Base-by-base conservation (phyloP, 2,329 filamentous ascomycete species). In the Rachicladosporium sp. region DNA sequence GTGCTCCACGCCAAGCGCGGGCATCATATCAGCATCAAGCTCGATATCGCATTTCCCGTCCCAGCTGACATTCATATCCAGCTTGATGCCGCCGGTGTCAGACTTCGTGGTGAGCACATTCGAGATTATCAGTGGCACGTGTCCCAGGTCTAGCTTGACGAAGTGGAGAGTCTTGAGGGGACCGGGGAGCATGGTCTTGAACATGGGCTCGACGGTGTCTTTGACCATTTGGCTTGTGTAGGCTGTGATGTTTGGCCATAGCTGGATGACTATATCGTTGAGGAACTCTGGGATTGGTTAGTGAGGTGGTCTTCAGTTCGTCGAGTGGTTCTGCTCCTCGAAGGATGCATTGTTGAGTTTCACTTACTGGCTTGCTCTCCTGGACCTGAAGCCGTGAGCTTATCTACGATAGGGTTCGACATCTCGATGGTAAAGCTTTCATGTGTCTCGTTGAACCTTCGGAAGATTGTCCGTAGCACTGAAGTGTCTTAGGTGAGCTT, bases 161-260 rank as follows among this genome's bases (percentile, higher is more conserved):
- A 70, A 70, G 7, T 56, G 54, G 30, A 70, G 55, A 3, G 59
- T 54, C 12, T 58, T 50, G 4, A 70, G 56, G 8, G 66, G 66
- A 0, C 63, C 60, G 1, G 67, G 67, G 2, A 70, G 59, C 51
- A 64, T 68, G 4, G 59, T 57, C 1, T 60, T 62, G 31, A 70
- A 61, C 49, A 70, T 69, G 29, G 67, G 67, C 46, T 70, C 66
- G 23, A 65, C 66, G 11, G 65, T 64, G 4, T 67, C 60, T 44
- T 69, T 70, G 32, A 61, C 53, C 56, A 68, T 69, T 34, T 57
- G 55, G 49, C 58, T 54, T 31, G 59, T 64, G 12, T 63, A 65
- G 4, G 65, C 57, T 33, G 58, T 61, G 53, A 70, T 67, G 47
- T 70, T 69, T 29, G 67, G 67, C 67, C 67, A 70, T 49, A 70